Conservation (phyloP, 2,329 filamentous ascomycete genomes). For the Fusarium anthophilum region DNA sequence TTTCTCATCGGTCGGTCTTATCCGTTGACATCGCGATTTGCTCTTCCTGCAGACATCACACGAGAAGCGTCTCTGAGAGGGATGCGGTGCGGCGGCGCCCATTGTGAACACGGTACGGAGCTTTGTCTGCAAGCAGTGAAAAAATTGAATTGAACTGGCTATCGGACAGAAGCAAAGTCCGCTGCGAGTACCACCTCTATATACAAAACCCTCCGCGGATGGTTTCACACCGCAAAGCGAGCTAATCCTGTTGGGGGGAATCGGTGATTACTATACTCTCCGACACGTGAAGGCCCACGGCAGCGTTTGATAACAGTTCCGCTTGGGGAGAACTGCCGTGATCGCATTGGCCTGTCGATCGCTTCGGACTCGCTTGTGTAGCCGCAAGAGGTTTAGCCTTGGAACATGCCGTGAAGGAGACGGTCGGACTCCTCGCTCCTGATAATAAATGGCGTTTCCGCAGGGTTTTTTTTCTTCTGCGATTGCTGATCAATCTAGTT, state of each 20-base stretch:
- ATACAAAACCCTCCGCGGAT: background rate
- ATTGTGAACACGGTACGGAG: background rate
- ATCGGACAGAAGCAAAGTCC: background rate
- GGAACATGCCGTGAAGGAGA: background rate
- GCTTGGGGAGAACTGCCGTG: background rate
- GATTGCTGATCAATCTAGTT: fast-evolving
- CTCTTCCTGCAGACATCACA: background rate
- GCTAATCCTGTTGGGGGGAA: background rate
- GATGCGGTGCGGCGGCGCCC: background rate
- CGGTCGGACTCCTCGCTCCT: background rate
- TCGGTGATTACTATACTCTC: background rate
- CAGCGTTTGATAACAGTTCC: background rate
- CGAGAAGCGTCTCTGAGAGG: background rate
- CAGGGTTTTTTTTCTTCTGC: background rate
- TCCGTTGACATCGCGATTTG: background rate
- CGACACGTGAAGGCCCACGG: background rate
- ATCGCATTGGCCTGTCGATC: background rate
- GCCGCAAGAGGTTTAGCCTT: background rate
- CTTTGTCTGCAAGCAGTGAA: background rate
- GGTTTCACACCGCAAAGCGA: fast-evolving
- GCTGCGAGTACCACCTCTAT: background rate
- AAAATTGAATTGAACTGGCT: background rate
- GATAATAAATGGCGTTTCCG: background rate
- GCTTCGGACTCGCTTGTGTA: background rate
- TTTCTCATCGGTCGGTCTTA: background rate